Conservation (phyloP, 441 rosid genomes). For the Erysimum pusillum region DNA sequence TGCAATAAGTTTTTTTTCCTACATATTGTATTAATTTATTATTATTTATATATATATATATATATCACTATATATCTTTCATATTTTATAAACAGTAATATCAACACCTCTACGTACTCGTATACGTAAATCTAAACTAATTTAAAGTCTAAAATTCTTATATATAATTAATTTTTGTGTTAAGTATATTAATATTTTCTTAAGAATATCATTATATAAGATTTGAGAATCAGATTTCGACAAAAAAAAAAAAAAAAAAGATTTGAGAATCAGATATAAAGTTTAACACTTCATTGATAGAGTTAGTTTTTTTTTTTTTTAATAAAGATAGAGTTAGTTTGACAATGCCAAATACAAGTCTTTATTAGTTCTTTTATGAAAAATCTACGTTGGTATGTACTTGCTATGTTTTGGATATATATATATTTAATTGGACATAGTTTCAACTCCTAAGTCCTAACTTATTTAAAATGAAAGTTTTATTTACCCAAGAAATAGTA, state of each 20-base stretch:
- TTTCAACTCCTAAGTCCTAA: conserved; percentile 50
- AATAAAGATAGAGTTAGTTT: conserved; percentile 30
- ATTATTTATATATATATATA: neutral
- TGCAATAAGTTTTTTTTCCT: neutral
- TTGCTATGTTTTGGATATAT: conserved; percentile 25
- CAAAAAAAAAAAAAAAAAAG: too few species aligned
- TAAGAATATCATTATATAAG: neutral
- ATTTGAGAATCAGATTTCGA: too few species aligned
- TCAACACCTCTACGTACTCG: neutral
- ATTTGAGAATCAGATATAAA: neutral
- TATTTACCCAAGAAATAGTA: conserved; percentile 43
- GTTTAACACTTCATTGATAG: conserved; percentile 3
- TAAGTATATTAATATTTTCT: neutral
- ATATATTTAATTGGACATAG: conserved; percentile 10
- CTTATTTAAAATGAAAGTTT: conserved; percentile 27
- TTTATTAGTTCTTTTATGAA: neutral
- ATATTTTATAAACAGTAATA: conserved; percentile 1
- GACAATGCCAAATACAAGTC: conserved; percentile 9
- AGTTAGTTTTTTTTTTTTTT: too few species aligned
- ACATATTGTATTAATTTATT: neutral
- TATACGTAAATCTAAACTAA: neutral
- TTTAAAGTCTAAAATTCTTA: neutral
- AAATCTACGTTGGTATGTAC: neutral
- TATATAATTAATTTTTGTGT: neutral
- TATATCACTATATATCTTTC: neutral